A percentile compares a stretch with the other conserved stretches of the same genome.
These are phyloP conservation scores for Gentiana macrophylla DNA, from an alignment of 257 asterid species.

Conservation along the genomic window DNA sequence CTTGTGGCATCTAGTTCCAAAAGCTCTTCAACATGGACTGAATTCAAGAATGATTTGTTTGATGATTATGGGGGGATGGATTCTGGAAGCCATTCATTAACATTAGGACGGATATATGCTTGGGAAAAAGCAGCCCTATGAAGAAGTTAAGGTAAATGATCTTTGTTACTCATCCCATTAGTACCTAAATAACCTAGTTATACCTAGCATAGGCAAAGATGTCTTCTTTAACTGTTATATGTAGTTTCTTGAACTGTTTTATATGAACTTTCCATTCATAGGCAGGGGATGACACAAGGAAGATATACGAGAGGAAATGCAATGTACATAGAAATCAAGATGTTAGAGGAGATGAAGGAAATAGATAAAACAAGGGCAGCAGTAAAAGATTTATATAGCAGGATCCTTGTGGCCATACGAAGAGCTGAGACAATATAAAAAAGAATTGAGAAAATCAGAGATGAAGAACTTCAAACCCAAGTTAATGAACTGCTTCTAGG, in stretches of 20 bases:
- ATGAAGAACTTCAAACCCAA: slow-evolving; percentile 88
- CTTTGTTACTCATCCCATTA: not conserved
- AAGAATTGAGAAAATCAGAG: slow-evolving; percentile 71
- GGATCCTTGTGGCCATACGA: slow-evolving; percentile 79
- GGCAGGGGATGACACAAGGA: slow-evolving; percentile 77
- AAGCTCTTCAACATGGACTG: slow-evolving; percentile 71
- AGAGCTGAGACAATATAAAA: slow-evolving; percentile 79
- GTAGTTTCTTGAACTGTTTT: too few relatives aligned
- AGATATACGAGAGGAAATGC: slow-evolving; percentile 70
- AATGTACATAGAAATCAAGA: slow-evolving; percentile 59
- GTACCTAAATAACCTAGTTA: too few relatives aligned
- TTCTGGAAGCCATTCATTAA: slow-evolving; percentile 80
- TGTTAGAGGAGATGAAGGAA: slow-evolving; percentile 60
- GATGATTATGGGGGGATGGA: slow-evolving; percentile 83
- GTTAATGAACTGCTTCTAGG: slow-evolving; percentile 74
- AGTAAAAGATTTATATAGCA: slow-evolving; percentile 74
- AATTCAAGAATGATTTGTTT: slow-evolving; percentile 58
- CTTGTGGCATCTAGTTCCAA: slow-evolving; percentile 63
- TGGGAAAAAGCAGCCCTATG: slow-evolving; percentile 92
- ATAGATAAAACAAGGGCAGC: slow-evolving; percentile 74
- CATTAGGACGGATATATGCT: slow-evolving; percentile 88
- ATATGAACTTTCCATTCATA: slow-evolving; percentile 2
- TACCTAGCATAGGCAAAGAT: too few relatives aligned
- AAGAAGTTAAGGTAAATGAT: slow-evolving; percentile 70
- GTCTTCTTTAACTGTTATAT: too few relatives aligned